Percentiles rank a stretch among this genome's conserved stretches.
Evolutionary conservation across 305 asterid species (phyloP).

Genomic region (Fraxinus baroniana): DNA sequence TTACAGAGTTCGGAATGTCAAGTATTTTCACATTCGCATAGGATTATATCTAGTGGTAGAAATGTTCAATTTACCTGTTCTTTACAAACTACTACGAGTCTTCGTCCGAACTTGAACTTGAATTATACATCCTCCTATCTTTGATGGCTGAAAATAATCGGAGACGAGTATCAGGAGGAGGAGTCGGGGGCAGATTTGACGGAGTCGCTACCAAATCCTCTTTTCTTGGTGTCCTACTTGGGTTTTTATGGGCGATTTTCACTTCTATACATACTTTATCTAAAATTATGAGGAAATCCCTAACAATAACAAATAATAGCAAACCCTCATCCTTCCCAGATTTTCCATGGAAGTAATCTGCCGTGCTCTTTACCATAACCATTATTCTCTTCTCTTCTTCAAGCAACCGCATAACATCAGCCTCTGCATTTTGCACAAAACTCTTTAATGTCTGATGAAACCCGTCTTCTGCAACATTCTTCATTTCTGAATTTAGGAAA

Average conservation of each 20-base stretch:
- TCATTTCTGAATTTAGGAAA: slow-evolving; percentile 58
- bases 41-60: neutral
- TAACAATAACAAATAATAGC: slow-evolving; percentile 60
- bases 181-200: neutral
- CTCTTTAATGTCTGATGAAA: slow-evolving; percentile 48
- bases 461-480: slow-evolving; percentile 49
- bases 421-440: slow-evolving; percentile 54
- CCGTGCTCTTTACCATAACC: slow-evolving; percentile 72
- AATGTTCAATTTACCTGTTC: neutral
- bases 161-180: slow-evolving; percentile 32
- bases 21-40: neutral
- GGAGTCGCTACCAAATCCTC: slow-evolving; percentile 16
- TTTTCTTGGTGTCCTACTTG: slow-evolving; percentile 22
- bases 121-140: slow-evolving; percentile 38
- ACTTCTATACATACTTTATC: slow-evolving; percentile 81
- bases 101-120: slow-evolving; percentile 41
- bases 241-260: slow-evolving; percentile 34
- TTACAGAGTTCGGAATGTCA: neutral
- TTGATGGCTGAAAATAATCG: slow-evolving; percentile 35
- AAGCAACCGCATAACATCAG: slow-evolving; percentile 47
- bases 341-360: slow-evolving; percentile 86
- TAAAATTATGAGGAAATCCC: slow-evolving; percentile 67
- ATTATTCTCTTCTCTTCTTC: slow-evolving; percentile 78
- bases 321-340: slow-evolving; percentile 78
- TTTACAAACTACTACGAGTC: slow-evolving; percentile 15